Conservation (phyloP, 1,284 basidiomycete species). For the Meripilus lineatus region DNA sequence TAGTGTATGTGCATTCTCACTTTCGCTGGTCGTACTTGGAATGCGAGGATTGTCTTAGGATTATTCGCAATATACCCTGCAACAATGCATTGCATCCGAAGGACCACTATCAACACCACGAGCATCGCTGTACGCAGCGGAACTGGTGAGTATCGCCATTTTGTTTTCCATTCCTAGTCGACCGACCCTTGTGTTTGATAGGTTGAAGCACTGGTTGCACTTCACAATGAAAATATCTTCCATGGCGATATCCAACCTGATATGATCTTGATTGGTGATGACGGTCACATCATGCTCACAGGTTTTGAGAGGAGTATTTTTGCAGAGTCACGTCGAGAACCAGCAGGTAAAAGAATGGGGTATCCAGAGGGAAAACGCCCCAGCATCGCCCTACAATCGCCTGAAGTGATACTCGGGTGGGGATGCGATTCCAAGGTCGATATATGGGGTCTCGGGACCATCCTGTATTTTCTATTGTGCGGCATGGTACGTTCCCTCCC, state of each 20-base stretch:
- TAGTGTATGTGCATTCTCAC: background rate
- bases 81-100: background rate
- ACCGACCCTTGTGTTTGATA: background rate
- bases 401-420: constrained; percentile 69
- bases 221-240: constrained; percentile 1
- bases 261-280: background rate
- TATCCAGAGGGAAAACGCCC: background rate
- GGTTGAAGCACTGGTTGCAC: constrained; percentile 1
- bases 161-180: background rate
- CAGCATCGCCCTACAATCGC: constrained; percentile 18
- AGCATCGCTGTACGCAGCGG: constrained; percentile 3
- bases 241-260: constrained; percentile 3
- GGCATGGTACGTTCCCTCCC: constrained; percentile 40
- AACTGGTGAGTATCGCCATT: constrained; percentile 1
- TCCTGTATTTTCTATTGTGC: constrained; percentile 66
- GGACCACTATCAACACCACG: background rate
- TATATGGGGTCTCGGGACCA: constrained; percentile 77
- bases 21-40: background rate
- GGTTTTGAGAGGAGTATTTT: background rate
- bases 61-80: background rate
- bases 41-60: background rate
- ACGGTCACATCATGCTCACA: constrained; percentile 5
- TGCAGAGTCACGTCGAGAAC: background rate
- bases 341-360: background rate
- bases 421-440: constrained; percentile 72